These are phyloP conservation scores for Oxytropis ochrocephala DNA, from an alignment of 306 rosid genomes.

Conservation along the genomic window DNA sequence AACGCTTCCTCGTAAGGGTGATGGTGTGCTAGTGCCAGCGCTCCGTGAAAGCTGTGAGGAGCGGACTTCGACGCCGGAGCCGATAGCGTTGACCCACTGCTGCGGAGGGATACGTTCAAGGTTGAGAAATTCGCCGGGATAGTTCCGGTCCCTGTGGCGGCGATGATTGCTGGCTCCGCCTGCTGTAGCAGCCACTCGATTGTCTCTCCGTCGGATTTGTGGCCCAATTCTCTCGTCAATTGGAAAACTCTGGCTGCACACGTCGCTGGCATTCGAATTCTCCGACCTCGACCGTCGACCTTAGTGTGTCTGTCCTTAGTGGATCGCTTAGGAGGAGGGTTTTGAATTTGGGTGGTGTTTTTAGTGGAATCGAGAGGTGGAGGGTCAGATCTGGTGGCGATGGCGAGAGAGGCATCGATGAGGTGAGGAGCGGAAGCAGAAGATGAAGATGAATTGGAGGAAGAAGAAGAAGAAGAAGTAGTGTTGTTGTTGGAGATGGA, in stretches of 20 bases:
- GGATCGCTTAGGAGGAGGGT: slow-evolving; percentile 55
- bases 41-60: slow-evolving; percentile 58
- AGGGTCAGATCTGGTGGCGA: slow-evolving; percentile 80
- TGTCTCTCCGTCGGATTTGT: slow-evolving; percentile 92
- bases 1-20: slow-evolving; percentile 68
- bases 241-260: slow-evolving; percentile 95
- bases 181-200: slow-evolving; percentile 93
- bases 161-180: slow-evolving; percentile 81
- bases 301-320: slow-evolving; percentile 88
- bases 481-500: slow-evolving; percentile 13
- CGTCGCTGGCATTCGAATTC: slow-evolving; percentile 93
- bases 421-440: slow-evolving; percentile 37
- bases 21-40: slow-evolving; percentile 63
- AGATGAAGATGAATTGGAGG: slow-evolving; percentile 10
- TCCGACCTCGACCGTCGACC: slow-evolving; percentile 84
- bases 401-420: slow-evolving; percentile 75
- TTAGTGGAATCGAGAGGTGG: slow-evolving; percentile 27
- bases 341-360: slow-evolving; percentile 11
- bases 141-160: slow-evolving; percentile 84
- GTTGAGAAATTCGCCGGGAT: slow-evolving; percentile 86
- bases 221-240: slow-evolving; percentile 73
- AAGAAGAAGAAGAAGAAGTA: slow-evolving; percentile 1
- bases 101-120: slow-evolving; percentile 70
- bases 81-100: slow-evolving; percentile 65
- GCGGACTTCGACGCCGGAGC: slow-evolving; percentile 76